phyloP scores from a whole-genome alignment of 352 stramenopile species.

The Globisporangium mamillatum region DNA sequence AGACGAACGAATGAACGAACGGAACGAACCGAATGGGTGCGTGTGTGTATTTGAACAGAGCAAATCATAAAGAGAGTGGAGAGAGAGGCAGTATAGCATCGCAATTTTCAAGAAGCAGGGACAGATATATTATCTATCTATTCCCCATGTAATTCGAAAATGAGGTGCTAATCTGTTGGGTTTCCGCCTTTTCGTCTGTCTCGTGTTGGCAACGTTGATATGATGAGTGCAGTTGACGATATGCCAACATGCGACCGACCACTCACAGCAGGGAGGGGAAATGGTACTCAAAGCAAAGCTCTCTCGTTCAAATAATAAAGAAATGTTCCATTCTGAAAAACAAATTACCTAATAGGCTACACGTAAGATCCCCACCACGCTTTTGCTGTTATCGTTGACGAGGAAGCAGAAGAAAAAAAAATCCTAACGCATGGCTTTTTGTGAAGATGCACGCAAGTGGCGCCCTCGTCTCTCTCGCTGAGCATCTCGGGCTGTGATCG shows the following conservation, averaged over 20 bases:
- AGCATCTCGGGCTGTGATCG: background rate
- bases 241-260: too few species aligned
- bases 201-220: too few species aligned
- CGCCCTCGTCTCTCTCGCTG: background rate
- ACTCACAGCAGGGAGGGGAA: too few species aligned
- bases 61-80: background rate
- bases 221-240: too few species aligned
- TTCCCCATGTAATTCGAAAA: background rate
- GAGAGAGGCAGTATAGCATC: background rate
- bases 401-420: background rate
- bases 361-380: too few species aligned
- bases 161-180: too few species aligned
- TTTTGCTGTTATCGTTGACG: too few species aligned
- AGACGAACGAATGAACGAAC: slow-evolving; percentile 23
- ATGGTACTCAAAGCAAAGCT: too few species aligned
- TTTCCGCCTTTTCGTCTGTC: too few species aligned
- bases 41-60: slow-evolving; percentile 11
- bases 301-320: too few species aligned
- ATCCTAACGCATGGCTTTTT: background rate
- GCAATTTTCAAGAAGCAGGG: background rate
- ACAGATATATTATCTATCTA: background rate
- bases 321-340: too few species aligned
- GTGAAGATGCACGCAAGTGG: background rate
- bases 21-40: background rate
- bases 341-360: too few species aligned